Conservation (phyloP, 352 stramenopile species). For the Globisporangium heterothallicum region DNA sequence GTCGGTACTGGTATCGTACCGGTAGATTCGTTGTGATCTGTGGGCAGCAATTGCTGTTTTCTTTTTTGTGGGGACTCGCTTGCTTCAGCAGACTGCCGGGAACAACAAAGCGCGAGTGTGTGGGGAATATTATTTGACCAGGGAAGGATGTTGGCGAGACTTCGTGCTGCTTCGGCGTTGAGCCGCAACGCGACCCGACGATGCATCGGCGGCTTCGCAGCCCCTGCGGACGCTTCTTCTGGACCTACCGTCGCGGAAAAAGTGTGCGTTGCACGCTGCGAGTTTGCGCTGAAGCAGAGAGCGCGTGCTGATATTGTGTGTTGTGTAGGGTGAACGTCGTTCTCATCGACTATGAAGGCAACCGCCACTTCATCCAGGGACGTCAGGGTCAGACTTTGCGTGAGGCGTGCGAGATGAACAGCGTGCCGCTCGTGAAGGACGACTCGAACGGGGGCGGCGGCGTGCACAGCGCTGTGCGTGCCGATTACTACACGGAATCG, state of each 20-base stretch:
- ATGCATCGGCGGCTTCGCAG: conserved; percentile 49
- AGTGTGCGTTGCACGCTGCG: conserved; percentile 28
- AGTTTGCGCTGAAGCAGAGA: background rate
- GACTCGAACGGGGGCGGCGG: conserved; percentile 81
- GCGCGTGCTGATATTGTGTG: conserved; percentile 2
- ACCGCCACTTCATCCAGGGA: conserved; percentile 80
- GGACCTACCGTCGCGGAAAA: conserved; percentile 50
- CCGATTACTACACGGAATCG: conserved; percentile 83
- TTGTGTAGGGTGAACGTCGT: conserved; percentile 68
- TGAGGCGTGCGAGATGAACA: conserved; percentile 79
- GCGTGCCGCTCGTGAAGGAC: conserved; percentile 73
- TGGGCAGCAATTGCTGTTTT: background rate
- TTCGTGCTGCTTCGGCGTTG: conserved; percentile 18
- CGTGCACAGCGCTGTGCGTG: conserved; percentile 49
- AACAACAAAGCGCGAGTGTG: conserved; percentile 1
- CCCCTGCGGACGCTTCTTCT: conserved; percentile 17
- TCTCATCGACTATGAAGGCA: conserved; percentile 84
- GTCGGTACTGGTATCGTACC: conserved; percentile 2
- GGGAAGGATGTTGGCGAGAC: conserved; percentile 37
- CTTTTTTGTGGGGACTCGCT: too few relatives aligned
- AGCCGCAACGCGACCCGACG: conserved; percentile 24
- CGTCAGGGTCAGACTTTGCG: conserved; percentile 78
- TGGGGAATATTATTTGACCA: too few relatives aligned
- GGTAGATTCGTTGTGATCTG: conserved; percentile 8
- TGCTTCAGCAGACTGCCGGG: conserved; percentile 1